These are phyloP conservation scores for Microcos paniculata DNA, from an alignment of 345 rosid genomes.

Conservation along the genomic window DNA sequence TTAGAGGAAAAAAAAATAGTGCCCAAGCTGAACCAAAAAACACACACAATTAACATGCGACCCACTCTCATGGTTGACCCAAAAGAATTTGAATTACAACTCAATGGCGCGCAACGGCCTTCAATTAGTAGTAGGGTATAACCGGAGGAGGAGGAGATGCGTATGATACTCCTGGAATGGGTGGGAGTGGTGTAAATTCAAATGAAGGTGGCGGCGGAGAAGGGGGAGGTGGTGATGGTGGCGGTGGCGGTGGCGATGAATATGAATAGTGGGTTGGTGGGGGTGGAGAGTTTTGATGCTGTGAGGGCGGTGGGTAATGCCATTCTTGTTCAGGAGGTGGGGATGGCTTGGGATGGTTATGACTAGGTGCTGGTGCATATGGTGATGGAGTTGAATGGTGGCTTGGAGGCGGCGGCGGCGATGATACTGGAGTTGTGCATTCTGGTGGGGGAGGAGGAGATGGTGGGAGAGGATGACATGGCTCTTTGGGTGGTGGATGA, in stretches of 20 bases:
- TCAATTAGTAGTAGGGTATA: constrained; percentile 7
- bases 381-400: constrained; percentile 35
- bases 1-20: background rate
- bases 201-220: constrained; percentile 21
- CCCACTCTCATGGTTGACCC: constrained; percentile 2
- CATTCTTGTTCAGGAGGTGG: constrained; percentile 30
- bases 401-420: constrained; percentile 24
- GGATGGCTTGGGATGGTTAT: constrained; percentile 18
- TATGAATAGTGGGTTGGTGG: constrained; percentile 28
- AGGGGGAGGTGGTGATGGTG: constrained; percentile 11
- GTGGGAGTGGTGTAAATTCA: constrained; percentile 48
- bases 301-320: constrained; percentile 24
- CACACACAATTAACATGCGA: background rate
- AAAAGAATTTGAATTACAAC: constrained; percentile 10
- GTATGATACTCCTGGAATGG: constrained; percentile 27
- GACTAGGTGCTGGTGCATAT: constrained; percentile 23
- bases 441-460: constrained; percentile 35
- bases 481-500: constrained; percentile 25
- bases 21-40: background rate
- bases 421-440: constrained; percentile 24
- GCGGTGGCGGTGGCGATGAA: constrained; percentile 36
- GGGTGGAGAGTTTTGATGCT: constrained; percentile 27
- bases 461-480: constrained; percentile 17
- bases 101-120: background rate
- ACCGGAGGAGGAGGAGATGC: constrained; percentile 12